phyloP scores from a whole-genome alignment of 306 rosid species.

The Cucurbita maxima region DNA sequence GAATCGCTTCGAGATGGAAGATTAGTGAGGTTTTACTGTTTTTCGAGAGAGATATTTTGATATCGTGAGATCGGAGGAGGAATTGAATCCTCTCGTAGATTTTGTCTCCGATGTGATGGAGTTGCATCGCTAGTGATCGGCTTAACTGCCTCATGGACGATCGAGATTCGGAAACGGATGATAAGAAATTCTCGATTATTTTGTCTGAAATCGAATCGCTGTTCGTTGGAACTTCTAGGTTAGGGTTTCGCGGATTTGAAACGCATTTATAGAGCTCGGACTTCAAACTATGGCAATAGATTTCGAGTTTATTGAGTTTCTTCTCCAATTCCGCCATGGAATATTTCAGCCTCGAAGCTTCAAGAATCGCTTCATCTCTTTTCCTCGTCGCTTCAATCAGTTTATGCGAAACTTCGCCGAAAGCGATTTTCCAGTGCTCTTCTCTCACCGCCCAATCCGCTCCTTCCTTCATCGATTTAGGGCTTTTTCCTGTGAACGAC shows the following conservation, averaged over 20 bases:
- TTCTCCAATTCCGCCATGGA: slow-evolving; percentile 80
- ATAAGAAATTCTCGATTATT: slow-evolving; percentile 44
- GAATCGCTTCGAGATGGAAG: slow-evolving; percentile 53
- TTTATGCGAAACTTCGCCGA: slow-evolving; percentile 74
- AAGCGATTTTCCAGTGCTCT: slow-evolving; percentile 78
- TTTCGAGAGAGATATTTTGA: slow-evolving; percentile 35
- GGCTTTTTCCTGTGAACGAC: slow-evolving; percentile 58
- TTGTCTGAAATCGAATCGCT: neutral
- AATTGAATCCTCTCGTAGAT: slow-evolving; percentile 46
- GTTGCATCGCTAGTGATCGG: slow-evolving; percentile 63
- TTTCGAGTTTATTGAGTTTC: slow-evolving; percentile 76
- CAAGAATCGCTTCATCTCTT: slow-evolving; percentile 60
- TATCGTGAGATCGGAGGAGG: slow-evolving; percentile 64
- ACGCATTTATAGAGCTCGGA: slow-evolving; percentile 68
- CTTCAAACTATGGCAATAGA: slow-evolving; percentile 61
- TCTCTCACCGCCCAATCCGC: slow-evolving; percentile 29
- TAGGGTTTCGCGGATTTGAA: slow-evolving; percentile 10
- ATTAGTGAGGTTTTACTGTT: slow-evolving; percentile 41
- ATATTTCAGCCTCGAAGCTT: slow-evolving; percentile 63
- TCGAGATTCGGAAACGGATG: slow-evolving; percentile 58
- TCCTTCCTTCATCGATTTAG: slow-evolving; percentile 19
- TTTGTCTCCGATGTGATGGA: slow-evolving; percentile 55
- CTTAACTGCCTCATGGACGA: slow-evolving; percentile 40
- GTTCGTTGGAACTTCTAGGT: neutral
- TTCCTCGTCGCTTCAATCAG: slow-evolving; percentile 60